Evolutionary conservation across 2,329 filamentous ascomycete species (phyloP), one percentile per base, ranked within the genome.

Genomic region (Penicillium hordei): DNA sequence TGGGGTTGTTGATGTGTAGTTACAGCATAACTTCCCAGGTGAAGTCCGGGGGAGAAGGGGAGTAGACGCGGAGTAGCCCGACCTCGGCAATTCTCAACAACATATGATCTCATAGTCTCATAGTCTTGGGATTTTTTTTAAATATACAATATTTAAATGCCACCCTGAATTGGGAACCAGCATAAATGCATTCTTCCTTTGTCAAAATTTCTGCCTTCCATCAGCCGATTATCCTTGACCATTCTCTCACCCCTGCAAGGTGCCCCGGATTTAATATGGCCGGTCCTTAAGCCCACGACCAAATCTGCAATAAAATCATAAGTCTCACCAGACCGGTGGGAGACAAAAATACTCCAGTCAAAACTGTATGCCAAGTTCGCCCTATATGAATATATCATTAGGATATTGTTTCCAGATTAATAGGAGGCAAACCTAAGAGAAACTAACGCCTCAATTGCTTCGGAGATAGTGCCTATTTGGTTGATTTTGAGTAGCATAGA

Each of bases 291-390:
- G 9, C 66, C 76, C 2, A 79, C 75, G 0, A 70, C 68, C 9
- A 79, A 54, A 63, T 79, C 76, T 10, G 77, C 75, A 52, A 79
- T 77, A 60, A 78, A 79, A 57, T 77, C 76, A 60, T 79, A 76
- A 0, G 76, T 77, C 63, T 79, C 76, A 8, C 76, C 75, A 5
- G 73, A 76, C 27, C 76, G 72, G 56, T 78, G 76, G 6, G 75
- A 77, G 7, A 79, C 76, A 53, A 79, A 78, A 19, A 78, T 75
- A 17, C 68, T 64, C 76, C 76, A 79, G 42, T 66, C 71, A 31
- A 68, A 68, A 34, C 63, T 65, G 54, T 25, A 66, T 72, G 19
- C 72, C 29, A 68, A 55, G n/a, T 71, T 67, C 27, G 71, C 70
- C 5, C 69, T 72, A 46, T 72, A 48, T n/a, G 10, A 31, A 45